These are phyloP conservation scores for Komagataea norvegica DNA, from an alignment of 1,139 yeast genomes.

Conservation along the genomic window DNA sequence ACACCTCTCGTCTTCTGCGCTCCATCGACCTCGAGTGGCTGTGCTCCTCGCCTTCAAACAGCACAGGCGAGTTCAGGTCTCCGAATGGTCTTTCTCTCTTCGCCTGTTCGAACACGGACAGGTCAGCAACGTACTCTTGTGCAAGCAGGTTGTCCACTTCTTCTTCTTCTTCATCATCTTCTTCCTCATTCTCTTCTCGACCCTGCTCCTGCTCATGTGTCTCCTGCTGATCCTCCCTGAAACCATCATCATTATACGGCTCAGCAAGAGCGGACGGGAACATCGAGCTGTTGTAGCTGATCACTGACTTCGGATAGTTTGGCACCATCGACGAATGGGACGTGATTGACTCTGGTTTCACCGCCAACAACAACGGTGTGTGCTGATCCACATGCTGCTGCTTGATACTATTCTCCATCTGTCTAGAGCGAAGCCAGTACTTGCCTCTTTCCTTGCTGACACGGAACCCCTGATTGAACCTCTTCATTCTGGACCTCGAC, in stretches of 20 bases:
- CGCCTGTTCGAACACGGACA: slow-evolving; percentile 39
- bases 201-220: no score
- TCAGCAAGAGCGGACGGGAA: no score
- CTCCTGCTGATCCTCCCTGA: no score
- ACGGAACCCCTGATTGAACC: slow-evolving; percentile 80
- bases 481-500: slow-evolving; percentile 59
- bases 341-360: slow-evolving; percentile 6
- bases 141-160: slow-evolving; percentile 17
- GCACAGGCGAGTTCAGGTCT: slow-evolving; percentile 54
- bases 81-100: slow-evolving; percentile 43
- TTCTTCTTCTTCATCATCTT: slow-evolving; percentile 13
- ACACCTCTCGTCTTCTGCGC: slow-evolving; percentile 28
- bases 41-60: slow-evolving; percentile 42
- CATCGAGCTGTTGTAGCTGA: slow-evolving; percentile 3
- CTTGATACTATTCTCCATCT: background rate
- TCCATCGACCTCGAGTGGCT: slow-evolving; percentile 32
- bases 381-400: slow-evolving; percentile 8
- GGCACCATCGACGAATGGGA: slow-evolving; percentile 9
- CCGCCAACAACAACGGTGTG: slow-evolving; percentile 6
- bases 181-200: no score
- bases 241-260: no score
- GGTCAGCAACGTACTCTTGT: slow-evolving; percentile 38
- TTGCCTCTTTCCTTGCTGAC: slow-evolving; percentile 43
- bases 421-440: slow-evolving; percentile 57
- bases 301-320: slow-evolving; percentile 8